Evolutionary conservation across 257 asterid species (phyloP).

Genomic region (Salvia rosmarinus): DNA sequence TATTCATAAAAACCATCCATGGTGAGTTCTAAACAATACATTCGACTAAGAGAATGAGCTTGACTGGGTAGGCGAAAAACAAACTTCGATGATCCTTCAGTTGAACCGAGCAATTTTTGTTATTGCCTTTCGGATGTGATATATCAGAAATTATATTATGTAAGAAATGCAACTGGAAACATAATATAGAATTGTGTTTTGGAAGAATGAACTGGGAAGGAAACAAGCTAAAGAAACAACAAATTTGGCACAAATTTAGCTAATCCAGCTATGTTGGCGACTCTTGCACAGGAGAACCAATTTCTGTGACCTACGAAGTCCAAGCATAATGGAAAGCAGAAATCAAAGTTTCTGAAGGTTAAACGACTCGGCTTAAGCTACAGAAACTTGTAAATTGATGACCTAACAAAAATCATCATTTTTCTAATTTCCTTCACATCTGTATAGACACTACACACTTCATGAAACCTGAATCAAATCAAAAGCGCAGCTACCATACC

Average conservation of each 20-base stretch:
- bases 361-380: background rate
- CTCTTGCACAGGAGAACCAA: background rate
- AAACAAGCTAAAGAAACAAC: background rate
- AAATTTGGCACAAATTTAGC: background rate
- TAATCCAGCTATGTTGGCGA: background rate
- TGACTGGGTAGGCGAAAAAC: background rate
- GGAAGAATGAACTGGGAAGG: background rate
- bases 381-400: background rate
- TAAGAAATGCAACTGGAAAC: background rate
- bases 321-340: background rate
- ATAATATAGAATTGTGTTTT: background rate
- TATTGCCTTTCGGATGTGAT: background rate
- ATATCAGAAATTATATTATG: background rate
- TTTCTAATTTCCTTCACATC: background rate
- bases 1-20: too few species aligned
- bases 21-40: background rate
- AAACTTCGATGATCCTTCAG: background rate
- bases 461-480: too few species aligned
- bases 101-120: background rate
- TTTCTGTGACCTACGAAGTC: background rate
- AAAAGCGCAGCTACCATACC: constrained; percentile 7
- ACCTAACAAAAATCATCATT: background rate
- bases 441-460: background rate
- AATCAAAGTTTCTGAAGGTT: background rate
- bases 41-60: background rate